Evolutionary conservation across 2,329 filamentous ascomycete species (phyloP).

Genomic region (Incumbomyces delicatus): DNA sequence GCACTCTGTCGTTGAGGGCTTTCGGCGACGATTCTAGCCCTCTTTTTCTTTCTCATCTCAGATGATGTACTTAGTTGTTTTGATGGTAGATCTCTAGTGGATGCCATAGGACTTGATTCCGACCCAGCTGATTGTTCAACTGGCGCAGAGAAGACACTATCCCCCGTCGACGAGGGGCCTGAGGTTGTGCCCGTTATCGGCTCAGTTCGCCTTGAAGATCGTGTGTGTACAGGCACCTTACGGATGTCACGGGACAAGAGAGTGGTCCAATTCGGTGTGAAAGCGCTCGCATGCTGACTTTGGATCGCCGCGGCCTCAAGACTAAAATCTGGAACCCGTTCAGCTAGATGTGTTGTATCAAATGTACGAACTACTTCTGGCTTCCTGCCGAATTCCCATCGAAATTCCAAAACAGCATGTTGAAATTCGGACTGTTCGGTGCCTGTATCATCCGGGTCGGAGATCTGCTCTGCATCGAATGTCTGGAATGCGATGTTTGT

Average conservation of each 20-base stretch:
- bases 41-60: constrained; percentile 11
- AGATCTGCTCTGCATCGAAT: constrained; percentile 9
- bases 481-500: constrained; percentile 32
- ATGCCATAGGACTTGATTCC: constrained; percentile 11
- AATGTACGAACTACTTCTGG: constrained; percentile 9
- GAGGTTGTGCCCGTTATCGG: constrained; percentile 15
- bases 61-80: not conserved
- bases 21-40: constrained; percentile 11
- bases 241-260: constrained; percentile 42
- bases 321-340: constrained; percentile 45
- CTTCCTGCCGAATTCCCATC: constrained; percentile 33
- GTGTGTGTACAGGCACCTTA: constrained; percentile 33
- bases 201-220: not conserved
- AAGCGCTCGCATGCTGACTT: constrained; percentile 37
- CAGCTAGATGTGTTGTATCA: constrained; percentile 25
- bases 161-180: constrained; percentile 23
- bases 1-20: constrained; percentile 13
- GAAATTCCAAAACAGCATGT: constrained; percentile 42
- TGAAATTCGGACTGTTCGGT: constrained; percentile 32
- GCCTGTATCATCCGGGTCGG: constrained; percentile 18
- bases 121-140: constrained; percentile 23
- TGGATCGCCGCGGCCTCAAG: constrained; percentile 45
- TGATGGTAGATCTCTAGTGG: not conserved
- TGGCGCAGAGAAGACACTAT: constrained; percentile 20
- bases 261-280: constrained; percentile 40